These are phyloP conservation scores for Auricularia heimuer DNA, from an alignment of 768 basidiomycete species.

Conservation along the genomic window DNA sequence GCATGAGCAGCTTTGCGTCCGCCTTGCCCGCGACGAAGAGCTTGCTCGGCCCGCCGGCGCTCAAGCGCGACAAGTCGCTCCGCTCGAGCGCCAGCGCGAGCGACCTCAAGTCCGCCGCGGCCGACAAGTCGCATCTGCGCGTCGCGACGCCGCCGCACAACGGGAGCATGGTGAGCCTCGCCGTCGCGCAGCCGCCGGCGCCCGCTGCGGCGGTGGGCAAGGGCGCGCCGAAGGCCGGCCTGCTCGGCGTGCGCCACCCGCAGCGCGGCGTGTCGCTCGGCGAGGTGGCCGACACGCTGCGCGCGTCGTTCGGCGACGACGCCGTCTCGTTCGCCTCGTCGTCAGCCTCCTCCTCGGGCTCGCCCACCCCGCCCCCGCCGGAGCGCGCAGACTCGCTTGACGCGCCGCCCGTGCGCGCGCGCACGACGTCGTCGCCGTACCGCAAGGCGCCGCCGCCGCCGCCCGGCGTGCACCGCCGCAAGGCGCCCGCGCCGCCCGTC, in stretches of 20 bases:
- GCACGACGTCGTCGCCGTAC: neutral
- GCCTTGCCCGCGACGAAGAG: neutral
- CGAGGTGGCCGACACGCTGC: neutral
- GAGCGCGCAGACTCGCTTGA: neutral
- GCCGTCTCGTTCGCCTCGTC: neutral
- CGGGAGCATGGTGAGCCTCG: neutral
- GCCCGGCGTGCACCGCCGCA: neutral
- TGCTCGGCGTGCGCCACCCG: constrained; percentile 1
- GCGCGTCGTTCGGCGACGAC: neutral
- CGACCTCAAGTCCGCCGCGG: neutral
- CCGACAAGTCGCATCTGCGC: neutral
- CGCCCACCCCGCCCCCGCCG: neutral
- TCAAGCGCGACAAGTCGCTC: neutral
- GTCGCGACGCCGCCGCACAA: constrained; percentile 2
- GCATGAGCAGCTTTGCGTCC: neutral
- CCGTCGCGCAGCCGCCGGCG: neutral
- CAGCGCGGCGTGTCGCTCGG: neutral
- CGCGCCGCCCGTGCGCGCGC: neutral
- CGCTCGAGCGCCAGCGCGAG: neutral
- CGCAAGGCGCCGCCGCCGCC: neutral
- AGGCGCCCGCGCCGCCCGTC: neutral
- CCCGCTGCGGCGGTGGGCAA: neutral
- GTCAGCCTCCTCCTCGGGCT: neutral
- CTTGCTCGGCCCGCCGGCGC: neutral
- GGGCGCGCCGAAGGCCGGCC: neutral